Evolutionary conservation across 176 grass and related monocot species (phyloP).

Genomic region (Hordeum vulgare): DNA sequence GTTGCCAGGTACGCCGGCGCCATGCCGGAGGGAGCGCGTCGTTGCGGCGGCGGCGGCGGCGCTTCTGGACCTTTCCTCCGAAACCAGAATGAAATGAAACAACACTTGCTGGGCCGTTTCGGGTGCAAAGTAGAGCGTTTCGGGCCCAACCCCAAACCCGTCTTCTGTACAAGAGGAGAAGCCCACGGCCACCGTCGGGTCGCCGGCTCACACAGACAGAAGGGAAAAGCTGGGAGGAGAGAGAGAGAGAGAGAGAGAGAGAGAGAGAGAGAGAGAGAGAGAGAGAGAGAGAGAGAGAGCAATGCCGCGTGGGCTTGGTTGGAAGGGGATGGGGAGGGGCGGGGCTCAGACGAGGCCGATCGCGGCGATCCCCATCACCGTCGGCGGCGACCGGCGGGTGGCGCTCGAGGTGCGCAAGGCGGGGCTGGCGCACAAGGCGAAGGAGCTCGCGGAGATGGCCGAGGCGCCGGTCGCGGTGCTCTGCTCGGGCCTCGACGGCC

Average conservation of each 20-base stretch:
- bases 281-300: background rate
- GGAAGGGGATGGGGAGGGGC: background rate
- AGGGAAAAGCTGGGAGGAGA: background rate
- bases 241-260: background rate
- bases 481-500: background rate
- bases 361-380: background rate
- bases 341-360: background rate
- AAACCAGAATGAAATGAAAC: background rate
- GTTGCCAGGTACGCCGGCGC: slow-evolving; percentile 23
- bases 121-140: background rate
- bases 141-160: background rate
- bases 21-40: slow-evolving; percentile 13
- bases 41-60: background rate
- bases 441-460: background rate
- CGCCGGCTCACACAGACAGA: background rate
- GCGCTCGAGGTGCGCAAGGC: background rate
- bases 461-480: slow-evolving; percentile 7
- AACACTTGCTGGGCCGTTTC: background rate
- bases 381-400: background rate
- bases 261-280: background rate
- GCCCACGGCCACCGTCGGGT: background rate
- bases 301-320: background rate
- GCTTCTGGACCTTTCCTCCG: background rate
- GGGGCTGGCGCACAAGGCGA: background rate
- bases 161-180: background rate